Evolutionary conservation across 1,284 basidiomycete genomes (phyloP).

Genomic region (Cryptococcus neoformans): DNA sequence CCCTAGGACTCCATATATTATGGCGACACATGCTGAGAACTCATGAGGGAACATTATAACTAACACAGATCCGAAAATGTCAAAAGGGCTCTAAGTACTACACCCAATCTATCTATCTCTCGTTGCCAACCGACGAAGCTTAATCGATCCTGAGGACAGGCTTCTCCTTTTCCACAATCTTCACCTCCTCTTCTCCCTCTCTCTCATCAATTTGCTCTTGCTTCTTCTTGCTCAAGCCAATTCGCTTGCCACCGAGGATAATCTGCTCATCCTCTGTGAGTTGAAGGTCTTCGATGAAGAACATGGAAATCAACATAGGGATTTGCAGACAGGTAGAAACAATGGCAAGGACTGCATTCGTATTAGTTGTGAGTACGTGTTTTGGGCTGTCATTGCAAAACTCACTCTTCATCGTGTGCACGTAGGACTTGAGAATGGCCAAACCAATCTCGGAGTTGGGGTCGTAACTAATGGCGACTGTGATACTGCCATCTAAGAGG

Average conservation of each 20-base stretch:
- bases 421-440: constrained; percentile 11
- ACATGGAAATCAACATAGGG: constrained; percentile 17
- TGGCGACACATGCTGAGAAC: too few species aligned
- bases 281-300: constrained; percentile 13
- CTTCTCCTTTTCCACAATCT: too few species aligned
- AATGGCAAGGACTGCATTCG: constrained; percentile 11
- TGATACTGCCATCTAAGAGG: too few species aligned
- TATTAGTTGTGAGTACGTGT: not conserved
- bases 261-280: constrained; percentile 15
- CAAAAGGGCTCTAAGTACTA: too few species aligned
- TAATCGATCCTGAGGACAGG: too few species aligned
- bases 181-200: not conserved
- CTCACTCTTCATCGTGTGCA: constrained; percentile 16
- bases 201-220: not conserved
- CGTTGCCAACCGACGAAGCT: too few species aligned
- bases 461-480: too few species aligned
- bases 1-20: too few species aligned
- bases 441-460: too few species aligned
- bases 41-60: too few species aligned
- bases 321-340: constrained; percentile 17
- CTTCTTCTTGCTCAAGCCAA: constrained; percentile 7
- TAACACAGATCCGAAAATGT: too few species aligned
- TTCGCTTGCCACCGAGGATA: constrained; percentile 9
- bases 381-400: not conserved
- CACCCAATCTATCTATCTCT: too few species aligned